Base-by-base conservation (phyloP, 768 basidiomycete species). In the Phallus indusiatus region DNA sequence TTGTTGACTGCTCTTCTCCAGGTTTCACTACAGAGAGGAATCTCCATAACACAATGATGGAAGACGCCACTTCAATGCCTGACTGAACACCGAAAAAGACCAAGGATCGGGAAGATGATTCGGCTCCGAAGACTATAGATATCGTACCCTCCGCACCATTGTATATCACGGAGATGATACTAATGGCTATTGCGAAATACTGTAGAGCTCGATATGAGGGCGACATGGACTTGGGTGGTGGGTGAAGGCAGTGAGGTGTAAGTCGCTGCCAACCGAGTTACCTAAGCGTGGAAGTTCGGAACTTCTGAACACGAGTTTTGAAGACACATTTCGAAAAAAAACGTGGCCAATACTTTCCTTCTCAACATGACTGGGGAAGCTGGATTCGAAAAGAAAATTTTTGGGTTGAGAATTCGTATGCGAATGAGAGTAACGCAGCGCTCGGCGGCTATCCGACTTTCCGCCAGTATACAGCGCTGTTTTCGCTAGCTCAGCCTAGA, bases 61-160 rank as follows among this genome's bases (percentile, higher is more conserved):
- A 71, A 18, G 78, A 78, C 53, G 74, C 66, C 35, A 78, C 77
- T 60, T 79, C 78, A 42, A 78, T 74, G 3, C 64, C 75, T 0
- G 78, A 78, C 47, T 79, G 78, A 16, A 79, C 71, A 0, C 78
- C 78, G 51, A 75, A 79, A 67, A 79, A 79, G 24, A 79, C 67
- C 46, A 79, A 72, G 7, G 78, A 71, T 5, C 67, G 70, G 0
- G 78, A 79, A 2, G 71, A 69, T 11, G 76, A 73, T 34, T 78
- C 77, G 54, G 72, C 68, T 0, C 78, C 78, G 53, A 79, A 75
- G 18, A 73, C 66, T 36, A 79, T 69, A 7, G 78, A 78, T 16
- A 79, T 51, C 1, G 68, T 71, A 9, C 78, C 78, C 57, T 79
- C 66, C 21, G 67, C 65, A 14, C 66, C 66, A 49, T 69, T 69